Conservation (phyloP, 2,329 filamentous ascomycete species). For the Alternaria gaisen region DNA sequence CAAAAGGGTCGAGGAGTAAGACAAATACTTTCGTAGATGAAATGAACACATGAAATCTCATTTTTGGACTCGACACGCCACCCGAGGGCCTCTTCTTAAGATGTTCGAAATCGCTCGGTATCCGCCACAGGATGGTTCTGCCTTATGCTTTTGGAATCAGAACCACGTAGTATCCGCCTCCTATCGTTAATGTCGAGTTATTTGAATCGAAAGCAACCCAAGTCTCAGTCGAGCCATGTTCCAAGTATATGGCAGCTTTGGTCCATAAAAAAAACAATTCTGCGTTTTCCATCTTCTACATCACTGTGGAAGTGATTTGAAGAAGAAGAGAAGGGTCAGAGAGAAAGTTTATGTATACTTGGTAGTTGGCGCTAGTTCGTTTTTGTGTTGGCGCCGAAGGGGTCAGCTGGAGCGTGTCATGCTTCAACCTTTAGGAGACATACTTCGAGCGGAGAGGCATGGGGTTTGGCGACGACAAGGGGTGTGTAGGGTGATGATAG, state of each 20-base stretch:
- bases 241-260: accelerated
- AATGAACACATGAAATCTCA: background rate
- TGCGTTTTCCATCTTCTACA: background rate
- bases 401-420: background rate
- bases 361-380: background rate
- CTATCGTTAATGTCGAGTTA: background rate
- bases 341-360: background rate
- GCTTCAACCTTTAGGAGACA: background rate
- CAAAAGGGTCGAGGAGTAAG: background rate
- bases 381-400: background rate
- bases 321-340: background rate
- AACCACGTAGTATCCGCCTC: background rate
- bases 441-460: background rate
- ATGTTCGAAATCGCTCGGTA: background rate
- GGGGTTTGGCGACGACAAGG: background rate
- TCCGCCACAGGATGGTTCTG: background rate
- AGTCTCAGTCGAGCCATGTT: background rate
- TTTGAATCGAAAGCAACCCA: background rate
- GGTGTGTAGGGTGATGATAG: background rate
- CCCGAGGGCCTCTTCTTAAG: background rate
- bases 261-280: background rate
- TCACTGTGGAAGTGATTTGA: background rate
- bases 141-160: background rate
- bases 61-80: background rate
- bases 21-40: background rate